Percentiles rank a stretch among this genome's conserved stretches.
These are phyloP conservation scores for Besnoitia besnoiti DNA, from an alignment of 169 alveolate genomes.

Conservation along the genomic window DNA sequence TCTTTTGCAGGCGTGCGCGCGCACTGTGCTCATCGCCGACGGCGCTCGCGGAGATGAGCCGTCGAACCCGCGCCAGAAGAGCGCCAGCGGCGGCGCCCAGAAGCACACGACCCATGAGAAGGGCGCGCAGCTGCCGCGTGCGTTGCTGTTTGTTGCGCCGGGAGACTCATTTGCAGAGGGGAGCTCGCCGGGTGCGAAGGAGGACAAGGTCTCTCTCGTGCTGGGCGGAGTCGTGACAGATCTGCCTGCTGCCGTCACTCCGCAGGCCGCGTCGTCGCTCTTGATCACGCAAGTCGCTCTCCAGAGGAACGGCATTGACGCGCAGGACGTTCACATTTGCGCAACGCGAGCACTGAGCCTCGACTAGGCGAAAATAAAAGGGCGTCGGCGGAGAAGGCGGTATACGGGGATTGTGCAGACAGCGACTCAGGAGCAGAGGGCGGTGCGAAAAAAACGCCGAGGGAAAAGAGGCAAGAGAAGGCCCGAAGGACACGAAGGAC, in stretches of 20 bases:
- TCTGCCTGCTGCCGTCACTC: not conserved
- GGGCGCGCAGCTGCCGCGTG: not conserved
- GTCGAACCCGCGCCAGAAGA: not conserved
- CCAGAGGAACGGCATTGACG: not conserved
- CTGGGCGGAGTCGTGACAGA: not conserved
- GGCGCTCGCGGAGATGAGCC: not conserved
- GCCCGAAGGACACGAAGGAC: not conserved
- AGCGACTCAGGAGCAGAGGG: not conserved
- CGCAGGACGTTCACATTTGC: not conserved
- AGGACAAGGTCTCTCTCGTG: not conserved
- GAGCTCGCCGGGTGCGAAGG: not conserved
- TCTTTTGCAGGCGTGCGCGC: not conserved
- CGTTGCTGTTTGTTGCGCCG: not conserved
- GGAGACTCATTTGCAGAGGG: not conserved
- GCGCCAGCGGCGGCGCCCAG: not conserved
- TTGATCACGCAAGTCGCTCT: not conserved
- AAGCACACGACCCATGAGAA: not conserved
- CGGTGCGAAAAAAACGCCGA: not conserved
- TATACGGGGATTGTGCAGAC: not conserved
- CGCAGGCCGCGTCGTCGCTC: not conserved
- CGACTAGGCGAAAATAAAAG: too few relatives aligned
- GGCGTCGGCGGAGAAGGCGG: not conserved
- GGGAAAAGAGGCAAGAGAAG: not conserved
- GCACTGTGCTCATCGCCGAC: not conserved
- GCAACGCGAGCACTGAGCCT: not conserved